Evolutionary conservation across 192 early-diverging fungal species (phyloP).

Genomic region (Funneliformis geosporum): DNA sequence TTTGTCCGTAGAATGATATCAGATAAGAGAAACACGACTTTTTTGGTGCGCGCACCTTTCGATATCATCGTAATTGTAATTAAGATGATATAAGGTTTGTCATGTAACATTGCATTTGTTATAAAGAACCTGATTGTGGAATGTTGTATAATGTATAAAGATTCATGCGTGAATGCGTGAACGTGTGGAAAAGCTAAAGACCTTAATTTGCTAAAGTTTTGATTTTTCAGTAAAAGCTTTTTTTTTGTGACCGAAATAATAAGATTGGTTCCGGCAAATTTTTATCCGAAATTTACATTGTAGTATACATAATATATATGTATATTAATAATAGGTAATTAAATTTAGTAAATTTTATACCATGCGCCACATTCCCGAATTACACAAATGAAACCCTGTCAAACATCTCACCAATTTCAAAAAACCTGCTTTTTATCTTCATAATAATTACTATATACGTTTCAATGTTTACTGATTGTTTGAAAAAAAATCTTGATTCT

Average conservation of each 20-base stretch:
- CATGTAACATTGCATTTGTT: not conserved
- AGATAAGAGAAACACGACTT: not conserved
- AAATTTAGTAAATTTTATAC: not conserved
- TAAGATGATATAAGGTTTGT: not conserved
- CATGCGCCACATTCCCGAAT: not conserved
- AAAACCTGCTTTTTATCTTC: not conserved
- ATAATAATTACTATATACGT: too few relatives aligned
- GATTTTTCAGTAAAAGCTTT: too few relatives aligned
- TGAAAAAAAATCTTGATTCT: not conserved
- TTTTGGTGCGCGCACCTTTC: not conserved
- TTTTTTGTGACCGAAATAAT: not conserved
- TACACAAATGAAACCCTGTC: not conserved
- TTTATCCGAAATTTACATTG: not conserved
- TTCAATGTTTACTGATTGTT: too few relatives aligned
- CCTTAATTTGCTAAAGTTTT: not conserved
- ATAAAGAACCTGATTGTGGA: not conserved
- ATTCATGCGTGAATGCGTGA: not conserved
- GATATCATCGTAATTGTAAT: not conserved
- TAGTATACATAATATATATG: not conserved
- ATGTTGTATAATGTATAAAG: not conserved
- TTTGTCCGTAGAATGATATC: not conserved
- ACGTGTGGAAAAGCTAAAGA: not conserved
- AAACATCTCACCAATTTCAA: not conserved
- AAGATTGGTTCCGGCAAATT: not conserved
- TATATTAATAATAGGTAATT: not conserved